Evolutionary conservation across 192 early-diverging fungal species (phyloP).

Genomic region (Thoreauomyces humboldtii): DNA sequence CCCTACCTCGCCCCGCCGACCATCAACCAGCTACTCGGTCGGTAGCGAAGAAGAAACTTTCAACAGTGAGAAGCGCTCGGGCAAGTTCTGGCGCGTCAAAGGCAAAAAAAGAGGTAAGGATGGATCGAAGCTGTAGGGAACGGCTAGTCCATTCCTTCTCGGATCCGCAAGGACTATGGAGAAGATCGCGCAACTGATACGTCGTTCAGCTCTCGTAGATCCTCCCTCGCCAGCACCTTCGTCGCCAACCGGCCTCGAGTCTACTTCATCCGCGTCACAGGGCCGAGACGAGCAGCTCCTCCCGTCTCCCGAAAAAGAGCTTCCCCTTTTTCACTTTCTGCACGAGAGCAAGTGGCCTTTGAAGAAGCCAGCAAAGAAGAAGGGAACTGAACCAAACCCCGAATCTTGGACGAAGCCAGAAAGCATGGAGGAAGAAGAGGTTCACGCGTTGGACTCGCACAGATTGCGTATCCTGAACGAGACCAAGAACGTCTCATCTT

Average conservation of each 20-base stretch:
- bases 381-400: constrained; percentile 8
- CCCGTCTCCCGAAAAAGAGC: constrained; percentile 7
- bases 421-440: constrained; percentile 4
- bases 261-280: background rate
- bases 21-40: background rate
- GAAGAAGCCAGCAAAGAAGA: constrained; percentile 6
- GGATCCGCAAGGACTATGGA: background rate
- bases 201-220: constrained; percentile 7
- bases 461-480: constrained; percentile 39
- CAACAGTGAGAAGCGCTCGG: no score
- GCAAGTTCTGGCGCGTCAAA: background rate
- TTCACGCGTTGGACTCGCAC: constrained; percentile 27
- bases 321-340: no score
- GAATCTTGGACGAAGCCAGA: constrained; percentile 1
- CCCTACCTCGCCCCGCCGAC: background rate
- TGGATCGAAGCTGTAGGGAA: background rate
- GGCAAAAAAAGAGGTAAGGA: background rate
- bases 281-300: background rate
- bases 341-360: background rate
- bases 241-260: background rate
- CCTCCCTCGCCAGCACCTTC: constrained; percentile 24
- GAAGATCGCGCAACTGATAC: background rate
- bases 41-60: no score
- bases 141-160: background rate
- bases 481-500: constrained; percentile 49